phyloP scores from a whole-genome alignment of 352 stramenopile species.

The Globisporangium parvum region DNA sequence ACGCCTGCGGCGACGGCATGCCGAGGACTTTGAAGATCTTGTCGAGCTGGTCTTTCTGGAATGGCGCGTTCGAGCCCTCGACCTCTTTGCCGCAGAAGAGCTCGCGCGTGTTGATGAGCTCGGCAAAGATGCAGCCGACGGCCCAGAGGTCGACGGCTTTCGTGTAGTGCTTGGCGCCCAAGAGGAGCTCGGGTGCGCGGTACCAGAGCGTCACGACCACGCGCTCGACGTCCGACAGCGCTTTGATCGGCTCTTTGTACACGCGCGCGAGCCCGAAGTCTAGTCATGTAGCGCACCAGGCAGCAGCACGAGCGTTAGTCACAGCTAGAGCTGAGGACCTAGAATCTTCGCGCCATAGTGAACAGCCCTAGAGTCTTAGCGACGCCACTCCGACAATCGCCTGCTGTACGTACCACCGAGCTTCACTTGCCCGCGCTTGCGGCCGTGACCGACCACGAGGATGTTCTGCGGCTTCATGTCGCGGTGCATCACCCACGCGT shows the following conservation, averaged over 20 bases:
- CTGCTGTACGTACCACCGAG: conserved; percentile 42
- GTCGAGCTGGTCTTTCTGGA: conserved; percentile 88
- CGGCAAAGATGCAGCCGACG: conserved; percentile 94
- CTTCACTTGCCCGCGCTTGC: conserved; percentile 82
- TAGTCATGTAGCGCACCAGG: conserved; percentile 2
- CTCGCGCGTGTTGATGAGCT: conserved; percentile 86
- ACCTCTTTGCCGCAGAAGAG: conserved; percentile 88
- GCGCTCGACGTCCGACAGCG: conserved; percentile 81
- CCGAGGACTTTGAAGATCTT: conserved; percentile 90
- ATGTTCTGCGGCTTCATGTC: conserved; percentile 94
- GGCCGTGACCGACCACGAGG: conserved; percentile 84
- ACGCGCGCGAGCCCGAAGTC: conserved; percentile 86
- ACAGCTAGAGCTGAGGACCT: too few species aligned
- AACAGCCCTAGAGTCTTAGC: not conserved
- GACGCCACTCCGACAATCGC: not conserved
- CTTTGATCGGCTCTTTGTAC: conserved; percentile 87
- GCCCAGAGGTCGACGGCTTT: conserved; percentile 96
- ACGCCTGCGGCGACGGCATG: conserved; percentile 78
- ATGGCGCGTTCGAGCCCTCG: conserved; percentile 80
- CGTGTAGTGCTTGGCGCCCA: conserved; percentile 91
- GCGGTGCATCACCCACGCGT: conserved; percentile 91
- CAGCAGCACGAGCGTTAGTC: not conserved
- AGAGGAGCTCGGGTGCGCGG: conserved; percentile 88
- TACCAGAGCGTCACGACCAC: conserved; percentile 96
- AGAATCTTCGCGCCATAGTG: too few species aligned